These are phyloP conservation scores for Aciculoconidium aculeatum DNA, from an alignment of 805 yeast species.

Conservation along the genomic window DNA sequence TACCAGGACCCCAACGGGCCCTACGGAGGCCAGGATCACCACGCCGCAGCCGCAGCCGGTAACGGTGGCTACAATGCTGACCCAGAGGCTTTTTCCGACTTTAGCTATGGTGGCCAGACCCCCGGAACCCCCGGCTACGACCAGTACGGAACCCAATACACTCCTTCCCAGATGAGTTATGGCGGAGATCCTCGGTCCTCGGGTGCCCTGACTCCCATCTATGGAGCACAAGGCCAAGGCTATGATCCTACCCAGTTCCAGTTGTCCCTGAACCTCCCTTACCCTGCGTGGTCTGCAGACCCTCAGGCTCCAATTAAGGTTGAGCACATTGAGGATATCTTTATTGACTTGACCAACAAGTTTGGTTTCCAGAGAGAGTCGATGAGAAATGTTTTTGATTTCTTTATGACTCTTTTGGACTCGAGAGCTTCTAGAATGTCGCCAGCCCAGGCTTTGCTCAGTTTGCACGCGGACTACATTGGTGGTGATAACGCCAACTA, in stretches of 20 bases:
- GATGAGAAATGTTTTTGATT: conserved; percentile 87
- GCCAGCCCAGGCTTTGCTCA: conserved; percentile 78
- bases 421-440: conserved; percentile 86
- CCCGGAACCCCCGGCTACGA: conserved; percentile 64
- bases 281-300: conserved; percentile 99
- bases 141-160: conserved; percentile 63
- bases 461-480: conserved; percentile 80
- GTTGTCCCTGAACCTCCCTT: conserved; percentile 84
- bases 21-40: conserved; percentile 15
- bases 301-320: conserved; percentile 77
- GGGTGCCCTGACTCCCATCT: conserved; percentile 92
- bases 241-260: conserved; percentile 58
- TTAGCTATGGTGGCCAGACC: conserved; percentile 49
- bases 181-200: conserved; percentile 78
- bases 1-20: conserved; percentile 31
- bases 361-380: conserved; percentile 91
- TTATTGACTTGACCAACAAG: conserved; percentile 75
- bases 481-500: conserved; percentile 86
- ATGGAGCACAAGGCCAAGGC: conserved; percentile 53
- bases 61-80: conserved; percentile 36
- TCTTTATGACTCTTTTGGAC: conserved; percentile 78
- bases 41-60: conserved; percentile 33
- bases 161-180: conserved; percentile 84
- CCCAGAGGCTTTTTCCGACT: conserved; percentile 64
- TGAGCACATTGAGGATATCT: conserved; percentile 82